Base-by-base conservation (phyloP, 345 rosid species). In the Populus euphratica region DNA sequence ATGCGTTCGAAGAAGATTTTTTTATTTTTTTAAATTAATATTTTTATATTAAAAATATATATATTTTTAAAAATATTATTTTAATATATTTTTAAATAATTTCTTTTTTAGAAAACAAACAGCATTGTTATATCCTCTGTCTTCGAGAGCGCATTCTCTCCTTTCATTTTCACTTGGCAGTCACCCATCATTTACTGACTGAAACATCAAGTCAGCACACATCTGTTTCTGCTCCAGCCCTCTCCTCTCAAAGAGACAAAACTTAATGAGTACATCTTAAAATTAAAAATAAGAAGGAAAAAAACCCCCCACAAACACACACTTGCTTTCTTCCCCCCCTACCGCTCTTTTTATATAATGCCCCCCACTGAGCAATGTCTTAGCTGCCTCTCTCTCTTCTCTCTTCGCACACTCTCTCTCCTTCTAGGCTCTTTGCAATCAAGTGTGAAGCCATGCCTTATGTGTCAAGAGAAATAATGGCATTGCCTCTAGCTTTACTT, bases 401-500 rank as follows among this genome's bases (percentile, higher is more conserved):
- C 77, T 75, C 77, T 80, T 43, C 16, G 6, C 72, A 17, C 14
- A 12, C 81, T 56, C 6, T 72, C 8, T 81, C 83, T 77, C 62
- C 79, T 76, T 77, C 81, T 71, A 2, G 78, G 73, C 62, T 74
- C 78, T 49, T 63, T 62, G 21, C 69, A 61, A 2, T 50, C 62
- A 25, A 59, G 52, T 64, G 56, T 73, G 67, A 70, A 82, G 75
- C 73, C 52, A 79, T 80, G 85, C 49, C 66, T 83, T 75, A 70
- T 74, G 78, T 74, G 72, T 82, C 71, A 13, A 81, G 76, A 75
- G 74, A 81, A 56, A 39, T 78, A 36, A 52, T 88, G 86, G 83
- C 87, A 82, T 87, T 59, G 64, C 64, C 29, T 59, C 29, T 90
- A 78, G 73, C 81, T 75, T 64, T 85, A n/a, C 27, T 38, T 14